Percentiles rank a stretch among this genome's conserved stretches.
Conservation (phyloP, 352 stramenopile species). For the Pythium periplocum region DNA sequence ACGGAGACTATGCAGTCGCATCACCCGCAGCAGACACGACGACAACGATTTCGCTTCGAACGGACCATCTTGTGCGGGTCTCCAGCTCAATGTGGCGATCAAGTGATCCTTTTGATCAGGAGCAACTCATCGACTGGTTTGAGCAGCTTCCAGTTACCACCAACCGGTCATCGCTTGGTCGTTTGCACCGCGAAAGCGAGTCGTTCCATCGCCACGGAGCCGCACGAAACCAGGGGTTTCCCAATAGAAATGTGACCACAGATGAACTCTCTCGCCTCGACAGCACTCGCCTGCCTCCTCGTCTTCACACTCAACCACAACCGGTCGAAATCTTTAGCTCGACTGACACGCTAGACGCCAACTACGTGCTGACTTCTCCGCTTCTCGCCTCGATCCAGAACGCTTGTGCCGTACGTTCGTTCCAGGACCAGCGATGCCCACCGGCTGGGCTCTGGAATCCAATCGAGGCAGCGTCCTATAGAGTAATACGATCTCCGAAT, state of each 20-base stretch:
- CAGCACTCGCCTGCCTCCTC: not conserved
- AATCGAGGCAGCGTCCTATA: slow-evolving; percentile 12
- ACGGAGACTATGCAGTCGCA: slow-evolving; percentile 25
- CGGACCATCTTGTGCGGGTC: slow-evolving; percentile 25
- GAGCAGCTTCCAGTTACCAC: not conserved
- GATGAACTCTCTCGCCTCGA: slow-evolving; percentile 6
- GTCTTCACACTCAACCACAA: not conserved
- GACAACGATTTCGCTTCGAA: slow-evolving; percentile 15
- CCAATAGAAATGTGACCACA: slow-evolving; percentile 38
- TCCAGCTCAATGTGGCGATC: slow-evolving; percentile 41
- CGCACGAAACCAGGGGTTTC: slow-evolving; percentile 45
- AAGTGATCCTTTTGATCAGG: slow-evolving; percentile 5
- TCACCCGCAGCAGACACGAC: slow-evolving; percentile 2
- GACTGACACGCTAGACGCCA: slow-evolving; percentile 57
- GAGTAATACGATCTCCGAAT: too few relatives aligned
- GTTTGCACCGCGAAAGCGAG: slow-evolving; percentile 48
- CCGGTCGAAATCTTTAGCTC: slow-evolving; percentile 45
- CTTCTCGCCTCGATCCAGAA: slow-evolving; percentile 49
- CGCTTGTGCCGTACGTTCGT: slow-evolving; percentile 34
- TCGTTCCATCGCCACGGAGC: slow-evolving; percentile 48
- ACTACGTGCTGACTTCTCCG: slow-evolving; percentile 59
- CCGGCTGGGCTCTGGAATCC: slow-evolving; percentile 37
- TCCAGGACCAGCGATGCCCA: slow-evolving; percentile 17
- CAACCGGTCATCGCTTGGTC: slow-evolving; percentile 20
- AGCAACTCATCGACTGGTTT: not conserved